These are phyloP conservation scores for Royoungia palumana DNA, from an alignment of 768 basidiomycete species.

Conservation along the genomic window DNA sequence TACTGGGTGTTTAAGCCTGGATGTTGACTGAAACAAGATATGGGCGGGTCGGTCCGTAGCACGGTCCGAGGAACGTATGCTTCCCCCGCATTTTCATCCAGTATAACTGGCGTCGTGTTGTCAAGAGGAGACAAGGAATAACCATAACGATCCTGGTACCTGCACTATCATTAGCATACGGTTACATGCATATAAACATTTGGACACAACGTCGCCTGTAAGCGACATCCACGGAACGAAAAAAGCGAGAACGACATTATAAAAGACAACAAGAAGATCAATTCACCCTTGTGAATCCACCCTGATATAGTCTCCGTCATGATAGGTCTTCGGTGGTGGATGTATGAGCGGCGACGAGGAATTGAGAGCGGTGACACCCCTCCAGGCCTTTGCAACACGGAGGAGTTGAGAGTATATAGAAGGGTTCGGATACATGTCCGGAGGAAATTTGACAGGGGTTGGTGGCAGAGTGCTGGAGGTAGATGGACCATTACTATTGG, in stretches of 20 bases:
- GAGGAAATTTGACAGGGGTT: conserved; percentile 37
- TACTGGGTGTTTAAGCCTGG: conserved; percentile 1
- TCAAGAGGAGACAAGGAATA: conserved; percentile 28
- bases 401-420: conserved; percentile 48
- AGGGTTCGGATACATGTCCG: conserved; percentile 28
- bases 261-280: background rate
- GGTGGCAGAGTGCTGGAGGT: conserved; percentile 13
- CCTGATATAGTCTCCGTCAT: conserved; percentile 17
- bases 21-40: conserved; percentile 9
- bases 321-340: conserved; percentile 23
- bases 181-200: conserved; percentile 9
- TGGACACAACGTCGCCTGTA: conserved; percentile 11
- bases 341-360: conserved; percentile 19
- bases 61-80: conserved; percentile 22
- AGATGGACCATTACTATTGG: conserved; percentile 5
- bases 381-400: conserved; percentile 61
- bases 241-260: background rate
- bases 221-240: conserved; percentile 8
- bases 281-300: conserved; percentile 31
- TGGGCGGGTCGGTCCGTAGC: conserved; percentile 15
- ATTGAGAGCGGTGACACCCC: conserved; percentile 60
- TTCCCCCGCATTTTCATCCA: conserved; percentile 28
- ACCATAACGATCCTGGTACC: conserved; percentile 27
- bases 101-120: conserved; percentile 34
- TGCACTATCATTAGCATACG: conserved; percentile 19